Evolutionary conservation across 352 stramenopile genomes (phyloP).

Genomic region (Nothophytophthora sp.): DNA sequence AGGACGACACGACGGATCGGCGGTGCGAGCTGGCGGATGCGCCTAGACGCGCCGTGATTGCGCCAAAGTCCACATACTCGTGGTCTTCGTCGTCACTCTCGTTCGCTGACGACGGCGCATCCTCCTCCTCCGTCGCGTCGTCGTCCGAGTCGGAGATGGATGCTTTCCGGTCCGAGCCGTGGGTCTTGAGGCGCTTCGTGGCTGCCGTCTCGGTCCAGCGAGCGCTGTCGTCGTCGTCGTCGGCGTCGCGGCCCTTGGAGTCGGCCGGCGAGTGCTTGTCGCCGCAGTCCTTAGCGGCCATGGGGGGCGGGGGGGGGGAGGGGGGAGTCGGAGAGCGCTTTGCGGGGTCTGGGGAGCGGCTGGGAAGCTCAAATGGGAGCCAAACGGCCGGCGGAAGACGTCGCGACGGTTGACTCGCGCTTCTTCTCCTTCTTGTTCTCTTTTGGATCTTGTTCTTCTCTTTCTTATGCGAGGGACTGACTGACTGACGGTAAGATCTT

Average conservation of each 20-base stretch:
- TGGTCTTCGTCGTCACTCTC: conserved; percentile 32
- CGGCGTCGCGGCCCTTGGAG: conserved; percentile 23
- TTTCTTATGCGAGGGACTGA: conserved; percentile 12
- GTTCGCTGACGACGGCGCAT: conserved; percentile 19
- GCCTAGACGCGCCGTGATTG: conserved; percentile 40
- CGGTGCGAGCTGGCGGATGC: conserved; percentile 36
- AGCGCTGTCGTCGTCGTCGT: conserved; percentile 16
- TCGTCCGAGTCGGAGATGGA: conserved; percentile 18
- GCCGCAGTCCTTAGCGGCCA: conserved; percentile 34
- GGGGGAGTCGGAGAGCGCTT: conserved; percentile 6
- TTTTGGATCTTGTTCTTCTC: conserved; percentile 20
- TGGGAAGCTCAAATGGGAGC: too few relatives aligned
- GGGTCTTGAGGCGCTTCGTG: conserved; percentile 36
- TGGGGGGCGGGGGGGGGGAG: conserved; percentile 11
- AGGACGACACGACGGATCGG: conserved; percentile 61
- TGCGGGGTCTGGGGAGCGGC: neutral
- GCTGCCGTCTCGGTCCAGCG: neutral
- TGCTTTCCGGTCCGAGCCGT: conserved; percentile 7
- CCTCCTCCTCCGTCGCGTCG: conserved; percentile 33
- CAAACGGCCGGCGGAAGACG: too few relatives aligned
- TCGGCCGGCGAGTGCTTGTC: conserved; percentile 24
- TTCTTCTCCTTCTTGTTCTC: conserved; percentile 26
- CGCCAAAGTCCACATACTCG: conserved; percentile 43
- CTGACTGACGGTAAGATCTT: too few relatives aligned
- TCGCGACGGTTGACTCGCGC: conserved; percentile 27